These are phyloP conservation scores for Luffa acutangula DNA, from an alignment of 306 rosid species.

Conservation along the genomic window DNA sequence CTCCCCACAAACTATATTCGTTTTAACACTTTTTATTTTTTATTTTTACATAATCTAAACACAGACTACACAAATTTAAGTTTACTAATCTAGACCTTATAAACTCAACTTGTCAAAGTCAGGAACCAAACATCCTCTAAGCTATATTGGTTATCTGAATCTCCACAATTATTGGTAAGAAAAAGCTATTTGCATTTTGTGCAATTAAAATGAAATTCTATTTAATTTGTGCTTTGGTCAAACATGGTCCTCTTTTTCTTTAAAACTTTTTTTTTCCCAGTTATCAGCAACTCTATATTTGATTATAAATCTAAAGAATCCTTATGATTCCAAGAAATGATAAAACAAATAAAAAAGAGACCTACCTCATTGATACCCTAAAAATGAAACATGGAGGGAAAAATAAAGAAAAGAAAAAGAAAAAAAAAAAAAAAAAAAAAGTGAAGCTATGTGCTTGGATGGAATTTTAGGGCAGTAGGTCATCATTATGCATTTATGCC, in stretches of 20 bases:
- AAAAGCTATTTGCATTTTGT: neutral
- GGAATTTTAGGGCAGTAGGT: neutral
- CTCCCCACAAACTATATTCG: no score
- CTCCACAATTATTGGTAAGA: no score
- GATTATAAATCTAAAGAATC: neutral
- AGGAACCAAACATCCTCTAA: no score
- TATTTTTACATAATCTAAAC: no score
- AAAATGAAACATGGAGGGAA: neutral
- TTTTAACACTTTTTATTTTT: no score
- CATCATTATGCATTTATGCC: neutral
- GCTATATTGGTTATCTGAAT: no score
- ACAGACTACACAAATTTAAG: no score
- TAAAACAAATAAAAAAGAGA: neutral
- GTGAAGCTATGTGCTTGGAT: neutral
- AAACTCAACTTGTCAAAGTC: no score
- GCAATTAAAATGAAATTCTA: neutral
- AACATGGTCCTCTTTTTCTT: neutral
- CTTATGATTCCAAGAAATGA: neutral
- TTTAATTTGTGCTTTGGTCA: neutral
- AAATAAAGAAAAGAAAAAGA: neutral
- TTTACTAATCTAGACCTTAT: no score
- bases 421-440: neutral
- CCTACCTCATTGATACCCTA: neutral
- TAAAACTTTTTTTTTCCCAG: neutral
- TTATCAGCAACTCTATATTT: neutral